These are phyloP conservation scores for Penicillium paneum DNA, from an alignment of 2,329 filamentous ascomycete genomes.

Conservation along the genomic window DNA sequence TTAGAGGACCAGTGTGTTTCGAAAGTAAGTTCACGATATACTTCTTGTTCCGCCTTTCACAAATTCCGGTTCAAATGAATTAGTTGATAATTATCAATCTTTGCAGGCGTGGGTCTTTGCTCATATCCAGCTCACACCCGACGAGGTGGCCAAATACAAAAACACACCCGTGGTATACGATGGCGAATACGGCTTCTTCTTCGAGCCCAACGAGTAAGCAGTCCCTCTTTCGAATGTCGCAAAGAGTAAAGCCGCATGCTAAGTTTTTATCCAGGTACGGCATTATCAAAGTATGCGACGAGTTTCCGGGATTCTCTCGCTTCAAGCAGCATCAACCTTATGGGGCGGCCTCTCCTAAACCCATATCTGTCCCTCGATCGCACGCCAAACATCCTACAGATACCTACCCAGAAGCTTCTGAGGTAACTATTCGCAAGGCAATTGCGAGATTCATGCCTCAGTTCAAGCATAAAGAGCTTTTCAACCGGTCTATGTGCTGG, in stretches of 20 bases:
- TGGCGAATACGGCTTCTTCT: not conserved
- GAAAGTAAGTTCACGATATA: not conserved
- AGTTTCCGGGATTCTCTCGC: not conserved
- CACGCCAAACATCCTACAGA: not conserved
- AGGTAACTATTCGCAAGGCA: not conserved
- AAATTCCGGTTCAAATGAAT: not conserved
- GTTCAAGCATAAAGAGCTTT: not conserved
- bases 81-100: not conserved
- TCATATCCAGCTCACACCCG: not conserved
- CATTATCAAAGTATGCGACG: not conserved
- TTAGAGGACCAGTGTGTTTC: not conserved
- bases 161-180: not conserved
- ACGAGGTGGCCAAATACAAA: not conserved
- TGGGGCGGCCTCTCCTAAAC: not conserved
- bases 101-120: not conserved
- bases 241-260: not conserved
- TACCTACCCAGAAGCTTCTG: not conserved
- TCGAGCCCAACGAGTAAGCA: not conserved
- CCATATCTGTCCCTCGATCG: not conserved
- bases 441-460: not conserved
- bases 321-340: not conserved
- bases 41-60: not conserved
- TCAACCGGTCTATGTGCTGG: not conserved
- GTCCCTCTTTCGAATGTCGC: not conserved
- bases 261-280: not conserved